A percentile compares a stretch with the other conserved stretches of the same genome.
These are phyloP conservation scores for Magnusiomyces tetraspermus DNA, from an alignment of 1,139 yeast genomes.

Conservation along the genomic window DNA sequence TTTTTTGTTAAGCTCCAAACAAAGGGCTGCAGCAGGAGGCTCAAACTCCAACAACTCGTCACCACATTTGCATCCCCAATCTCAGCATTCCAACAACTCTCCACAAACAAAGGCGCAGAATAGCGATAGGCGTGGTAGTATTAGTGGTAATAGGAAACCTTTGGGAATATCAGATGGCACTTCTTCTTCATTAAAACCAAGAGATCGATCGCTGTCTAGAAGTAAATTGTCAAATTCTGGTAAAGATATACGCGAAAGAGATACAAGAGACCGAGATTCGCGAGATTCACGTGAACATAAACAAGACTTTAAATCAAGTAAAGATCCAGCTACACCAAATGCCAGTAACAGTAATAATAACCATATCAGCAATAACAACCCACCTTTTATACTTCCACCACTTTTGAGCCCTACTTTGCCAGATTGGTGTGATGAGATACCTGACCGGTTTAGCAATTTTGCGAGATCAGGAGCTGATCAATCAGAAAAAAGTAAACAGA, in stretches of 20 bases:
- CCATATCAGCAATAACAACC: no score
- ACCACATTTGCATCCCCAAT: background rate
- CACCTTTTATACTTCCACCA: slow-evolving; percentile 30
- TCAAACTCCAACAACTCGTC: background rate
- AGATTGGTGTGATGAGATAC: slow-evolving; percentile 23
- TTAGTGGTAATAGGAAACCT: background rate
- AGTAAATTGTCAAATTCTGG: background rate
- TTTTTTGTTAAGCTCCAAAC: slow-evolving; percentile 1
- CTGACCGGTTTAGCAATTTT: background rate
- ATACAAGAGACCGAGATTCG: background rate
- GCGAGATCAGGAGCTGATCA: background rate
- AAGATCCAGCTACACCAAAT: background rate
- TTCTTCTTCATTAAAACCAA: no score
- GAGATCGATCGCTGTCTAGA: background rate
- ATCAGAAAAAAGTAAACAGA: no score
- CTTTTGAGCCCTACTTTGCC: slow-evolving; percentile 33
- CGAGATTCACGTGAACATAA: background rate
- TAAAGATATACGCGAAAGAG: background rate
- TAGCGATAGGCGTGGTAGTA: background rate
- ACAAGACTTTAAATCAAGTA: slow-evolving; percentile 1
- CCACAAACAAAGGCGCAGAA: background rate
- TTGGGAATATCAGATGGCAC: no score
- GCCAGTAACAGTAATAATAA: no score
- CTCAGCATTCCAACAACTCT: background rate
- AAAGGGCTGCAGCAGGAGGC: background rate